Percentiles rank a stretch among this genome's conserved stretches.
These are phyloP conservation scores for Mortierella sp. DNA, from an alignment of 371 early-diverging fungal genomes.

Conservation along the genomic window DNA sequence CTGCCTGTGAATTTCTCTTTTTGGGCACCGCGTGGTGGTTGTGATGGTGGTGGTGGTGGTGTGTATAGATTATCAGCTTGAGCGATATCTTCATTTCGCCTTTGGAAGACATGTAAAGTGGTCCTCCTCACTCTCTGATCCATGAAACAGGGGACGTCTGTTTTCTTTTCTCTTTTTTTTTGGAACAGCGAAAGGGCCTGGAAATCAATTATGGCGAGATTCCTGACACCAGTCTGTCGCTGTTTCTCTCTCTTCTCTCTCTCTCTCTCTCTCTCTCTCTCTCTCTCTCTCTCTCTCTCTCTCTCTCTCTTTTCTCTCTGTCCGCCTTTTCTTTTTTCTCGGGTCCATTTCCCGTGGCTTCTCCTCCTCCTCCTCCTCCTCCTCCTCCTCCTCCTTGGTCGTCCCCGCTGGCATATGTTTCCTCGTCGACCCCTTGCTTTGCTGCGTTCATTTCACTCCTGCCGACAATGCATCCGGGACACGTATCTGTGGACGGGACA, in stretches of 20 bases:
- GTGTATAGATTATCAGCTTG: constrained; percentile 77
- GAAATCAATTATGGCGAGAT: too few species aligned
- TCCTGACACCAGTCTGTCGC: neutral
- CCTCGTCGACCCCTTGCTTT: neutral
- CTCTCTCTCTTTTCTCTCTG: neutral
- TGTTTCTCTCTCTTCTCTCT: constrained; percentile 1
- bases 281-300: neutral
- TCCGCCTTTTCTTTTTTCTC: neutral
- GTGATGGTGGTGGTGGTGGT: too few species aligned
- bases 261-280: neutral
- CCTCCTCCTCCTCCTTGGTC: constrained; percentile 4
- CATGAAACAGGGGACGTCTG: too few species aligned
- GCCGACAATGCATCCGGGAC: neutral
- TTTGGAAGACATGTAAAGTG: constrained; percentile 84
- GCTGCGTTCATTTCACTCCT: neutral
- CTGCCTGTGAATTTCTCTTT: neutral
- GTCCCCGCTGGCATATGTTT: neutral
- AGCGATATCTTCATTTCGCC: constrained; percentile 94
- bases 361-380: neutral
- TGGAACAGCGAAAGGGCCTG: too few species aligned
- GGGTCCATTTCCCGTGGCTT: neutral
- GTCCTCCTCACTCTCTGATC: too few species aligned
- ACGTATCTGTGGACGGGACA: neutral
- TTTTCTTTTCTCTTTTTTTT: too few species aligned
- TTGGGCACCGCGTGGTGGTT: too few species aligned